These are phyloP conservation scores for Citrus glauca DNA, from an alignment of 345 rosid genomes.

Conservation along the genomic window DNA sequence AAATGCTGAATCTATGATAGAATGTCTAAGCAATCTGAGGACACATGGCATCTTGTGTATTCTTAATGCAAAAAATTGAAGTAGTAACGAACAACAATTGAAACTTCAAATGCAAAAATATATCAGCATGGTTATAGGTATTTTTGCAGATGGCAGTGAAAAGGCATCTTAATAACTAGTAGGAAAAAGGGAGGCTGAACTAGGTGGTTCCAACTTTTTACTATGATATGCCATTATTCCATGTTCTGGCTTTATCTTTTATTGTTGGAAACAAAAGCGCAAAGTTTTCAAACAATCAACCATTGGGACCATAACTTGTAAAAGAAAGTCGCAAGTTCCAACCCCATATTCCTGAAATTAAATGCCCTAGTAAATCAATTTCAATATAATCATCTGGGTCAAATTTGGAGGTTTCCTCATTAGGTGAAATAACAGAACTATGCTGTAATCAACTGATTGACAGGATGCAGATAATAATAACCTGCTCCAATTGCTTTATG, in stretches of 20 bases:
- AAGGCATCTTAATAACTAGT: neutral
- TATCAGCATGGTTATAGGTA: neutral
- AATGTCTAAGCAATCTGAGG: neutral
- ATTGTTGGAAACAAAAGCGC: neutral
- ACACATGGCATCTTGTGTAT: neutral
- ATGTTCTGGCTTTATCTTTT: neutral
- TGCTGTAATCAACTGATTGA: neutral
- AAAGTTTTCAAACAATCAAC: neutral
- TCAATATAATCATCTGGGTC: neutral
- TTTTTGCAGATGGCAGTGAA: neutral
- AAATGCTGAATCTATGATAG: neutral
- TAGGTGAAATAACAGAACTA: neutral
- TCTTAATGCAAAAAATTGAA: neutral
- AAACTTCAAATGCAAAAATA: neutral
- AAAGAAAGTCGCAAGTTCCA: neutral
- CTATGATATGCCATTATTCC: neutral
- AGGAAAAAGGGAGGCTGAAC: neutral
- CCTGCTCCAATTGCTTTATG: slow-evolving; percentile 71
- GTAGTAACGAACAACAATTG: neutral
- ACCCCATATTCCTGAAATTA: neutral
- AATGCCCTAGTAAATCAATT: neutral
- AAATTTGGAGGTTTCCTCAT: neutral
- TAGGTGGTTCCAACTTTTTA: neutral
- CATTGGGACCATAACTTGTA: neutral
- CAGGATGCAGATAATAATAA: slow-evolving; percentile 13